phyloP scores from a whole-genome alignment of 805 yeast species.

The Maudiozyma saulgeensis region DNA sequence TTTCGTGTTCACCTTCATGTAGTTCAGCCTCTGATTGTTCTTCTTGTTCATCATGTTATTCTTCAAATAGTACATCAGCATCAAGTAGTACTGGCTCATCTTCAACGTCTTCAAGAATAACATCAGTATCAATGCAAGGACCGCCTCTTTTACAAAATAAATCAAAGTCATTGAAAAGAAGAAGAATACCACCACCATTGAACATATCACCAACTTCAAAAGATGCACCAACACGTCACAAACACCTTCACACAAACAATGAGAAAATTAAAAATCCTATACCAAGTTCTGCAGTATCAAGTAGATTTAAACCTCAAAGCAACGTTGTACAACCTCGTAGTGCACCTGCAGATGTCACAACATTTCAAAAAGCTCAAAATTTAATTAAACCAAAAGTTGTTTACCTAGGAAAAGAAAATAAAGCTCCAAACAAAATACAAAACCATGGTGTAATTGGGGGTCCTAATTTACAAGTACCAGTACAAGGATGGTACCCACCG shows the following conservation, averaged over 20 bases:
- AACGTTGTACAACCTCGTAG: conserved; percentile 7
- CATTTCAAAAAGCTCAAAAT: conserved; percentile 7
- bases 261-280: neutral
- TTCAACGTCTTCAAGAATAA: neutral
- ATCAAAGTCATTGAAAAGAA: conserved; percentile 20
- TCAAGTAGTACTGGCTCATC: neutral
- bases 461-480: neutral
- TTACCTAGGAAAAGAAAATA: conserved; percentile 13
- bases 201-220: conserved; percentile 4
- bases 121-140: neutral
- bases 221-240: neutral
- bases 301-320: neutral
- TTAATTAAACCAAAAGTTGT: conserved; percentile 19
- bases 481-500: neutral
- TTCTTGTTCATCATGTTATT: neutral
- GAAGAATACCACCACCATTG: conserved; percentile 22
- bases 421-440: neutral
- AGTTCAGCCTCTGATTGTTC: neutral
- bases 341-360: conserved; percentile 21
- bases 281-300: neutral
- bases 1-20: neutral
- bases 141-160: neutral
- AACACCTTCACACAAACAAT: neutral
- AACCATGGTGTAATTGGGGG: neutral
- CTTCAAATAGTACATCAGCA: neutral